Evolutionary conservation across 805 yeast species (phyloP).

Genomic region (Nakazawaea ishiwadae): DNA sequence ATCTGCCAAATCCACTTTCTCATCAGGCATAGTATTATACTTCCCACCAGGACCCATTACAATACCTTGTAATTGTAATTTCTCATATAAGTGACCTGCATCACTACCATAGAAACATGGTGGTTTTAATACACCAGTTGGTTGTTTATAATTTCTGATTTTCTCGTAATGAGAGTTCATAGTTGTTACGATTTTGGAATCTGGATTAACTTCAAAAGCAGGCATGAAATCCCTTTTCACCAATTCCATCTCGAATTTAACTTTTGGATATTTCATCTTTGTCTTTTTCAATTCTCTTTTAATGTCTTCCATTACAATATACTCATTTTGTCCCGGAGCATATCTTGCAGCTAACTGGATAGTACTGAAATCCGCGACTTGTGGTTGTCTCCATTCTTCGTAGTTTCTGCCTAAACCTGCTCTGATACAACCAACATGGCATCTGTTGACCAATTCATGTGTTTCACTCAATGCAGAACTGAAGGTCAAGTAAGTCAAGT

Average conservation of each 20-base stretch:
- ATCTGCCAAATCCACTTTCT: slow-evolving; percentile 19
- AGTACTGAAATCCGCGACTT: slow-evolving; percentile 27
- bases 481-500: slow-evolving; percentile 23
- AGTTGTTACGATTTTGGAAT: slow-evolving; percentile 17
- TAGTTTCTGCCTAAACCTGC: slow-evolving; percentile 26
- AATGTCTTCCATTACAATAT: slow-evolving; percentile 21
- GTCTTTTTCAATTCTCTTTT: slow-evolving; percentile 21
- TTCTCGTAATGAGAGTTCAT: slow-evolving; percentile 16
- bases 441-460: slow-evolving; percentile 24
- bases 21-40: slow-evolving; percentile 23
- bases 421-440: slow-evolving; percentile 26
- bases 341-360: slow-evolving; percentile 26
- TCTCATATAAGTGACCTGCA: slow-evolving; percentile 22
- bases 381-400: slow-evolving; percentile 28
- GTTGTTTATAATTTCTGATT: slow-evolving; percentile 18
- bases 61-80: slow-evolving; percentile 20
- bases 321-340: slow-evolving; percentile 26
- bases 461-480: slow-evolving; percentile 18
- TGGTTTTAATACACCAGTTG: slow-evolving; percentile 22
- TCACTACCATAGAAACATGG: slow-evolving; percentile 24
- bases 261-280: slow-evolving; percentile 19
- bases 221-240: slow-evolving; percentile 21
- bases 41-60: slow-evolving; percentile 25
- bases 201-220: slow-evolving; percentile 20
- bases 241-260: slow-evolving; percentile 19